Conservation (phyloP, 768 basidiomycete species). For the Amylocystis lapponica region DNA sequence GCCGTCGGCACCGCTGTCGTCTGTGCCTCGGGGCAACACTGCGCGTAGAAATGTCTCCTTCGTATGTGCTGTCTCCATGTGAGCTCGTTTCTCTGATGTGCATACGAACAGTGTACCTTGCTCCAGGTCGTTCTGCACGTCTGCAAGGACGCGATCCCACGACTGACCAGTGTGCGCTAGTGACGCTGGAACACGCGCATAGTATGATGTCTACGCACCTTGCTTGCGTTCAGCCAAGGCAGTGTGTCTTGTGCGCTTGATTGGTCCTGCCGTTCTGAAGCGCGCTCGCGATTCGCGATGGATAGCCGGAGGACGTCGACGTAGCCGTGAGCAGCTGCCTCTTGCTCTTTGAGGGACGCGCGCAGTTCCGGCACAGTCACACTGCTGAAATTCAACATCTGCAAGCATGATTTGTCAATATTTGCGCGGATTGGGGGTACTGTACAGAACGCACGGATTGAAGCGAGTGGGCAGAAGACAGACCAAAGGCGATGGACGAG, state of each 20-base stretch:
- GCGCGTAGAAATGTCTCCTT: background rate
- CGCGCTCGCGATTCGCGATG: conserved; percentile 1
- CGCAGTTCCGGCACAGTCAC: conserved; percentile 6
- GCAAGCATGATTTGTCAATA: background rate
- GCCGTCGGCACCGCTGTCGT: background rate
- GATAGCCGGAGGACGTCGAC: conserved; percentile 10
- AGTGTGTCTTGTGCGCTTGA: background rate
- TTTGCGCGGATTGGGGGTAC: no score
- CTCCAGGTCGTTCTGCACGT: background rate
- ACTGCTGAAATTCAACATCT: conserved; percentile 1
- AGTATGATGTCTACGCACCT: conserved; percentile 4
- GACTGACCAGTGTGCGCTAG: background rate
- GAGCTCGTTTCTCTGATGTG: background rate
- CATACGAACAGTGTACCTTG: background rate
- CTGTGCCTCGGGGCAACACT: background rate
- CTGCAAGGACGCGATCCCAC: background rate
- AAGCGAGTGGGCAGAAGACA: conserved; percentile 3
- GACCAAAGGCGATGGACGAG: conserved; percentile 1
- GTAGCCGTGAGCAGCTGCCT: conserved; percentile 4
- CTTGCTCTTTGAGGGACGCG: conserved; percentile 2
- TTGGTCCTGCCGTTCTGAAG: background rate
- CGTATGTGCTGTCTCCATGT: background rate
- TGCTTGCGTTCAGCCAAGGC: background rate
- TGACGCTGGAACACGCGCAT: background rate
- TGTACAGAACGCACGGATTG: conserved; percentile 1